Evolutionary conservation across 2,329 filamentous ascomycete genomes (phyloP).

Genomic region (Capronia coronata): DNA sequence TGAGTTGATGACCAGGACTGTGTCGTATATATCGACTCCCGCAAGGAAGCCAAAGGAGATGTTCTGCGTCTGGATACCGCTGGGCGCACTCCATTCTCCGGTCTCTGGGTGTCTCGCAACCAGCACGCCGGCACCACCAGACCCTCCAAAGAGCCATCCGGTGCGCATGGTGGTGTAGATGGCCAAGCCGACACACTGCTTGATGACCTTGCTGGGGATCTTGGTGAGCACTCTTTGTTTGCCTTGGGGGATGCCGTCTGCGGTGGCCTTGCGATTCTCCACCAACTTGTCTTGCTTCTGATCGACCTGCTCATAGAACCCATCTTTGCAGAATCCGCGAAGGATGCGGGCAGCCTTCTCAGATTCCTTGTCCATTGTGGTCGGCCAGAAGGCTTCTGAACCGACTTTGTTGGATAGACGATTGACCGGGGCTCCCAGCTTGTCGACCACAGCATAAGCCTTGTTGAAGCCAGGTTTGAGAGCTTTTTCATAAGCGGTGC

Average conservation of each 20-base stretch:
- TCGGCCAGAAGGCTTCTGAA: conserved; percentile 77
- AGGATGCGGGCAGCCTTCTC: conserved; percentile 87
- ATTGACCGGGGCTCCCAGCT: conserved; percentile 70
- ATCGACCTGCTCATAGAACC: conserved; percentile 58
- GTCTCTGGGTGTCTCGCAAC: conserved; percentile 72
- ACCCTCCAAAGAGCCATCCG: conserved; percentile 84
- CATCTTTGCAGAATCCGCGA: conserved; percentile 81
- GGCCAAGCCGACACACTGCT: conserved; percentile 81
- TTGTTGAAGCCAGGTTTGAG: conserved; percentile 67
- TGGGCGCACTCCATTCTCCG: conserved; percentile 85
- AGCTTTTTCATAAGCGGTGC: conserved; percentile 38
- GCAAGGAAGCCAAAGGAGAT: conserved; percentile 81
- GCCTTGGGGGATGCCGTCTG: conserved; percentile 43
- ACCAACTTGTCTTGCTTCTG: conserved; percentile 47
- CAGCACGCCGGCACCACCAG: conserved; percentile 80
- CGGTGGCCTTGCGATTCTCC: conserved; percentile 30
- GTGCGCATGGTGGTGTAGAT: conserved; percentile 96
- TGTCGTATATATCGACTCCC: conserved; percentile 93
- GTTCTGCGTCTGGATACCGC: conserved; percentile 84
- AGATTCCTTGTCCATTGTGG: conserved; percentile 77
- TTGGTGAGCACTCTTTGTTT: conserved; percentile 66
- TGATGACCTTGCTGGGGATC: conserved; percentile 78
- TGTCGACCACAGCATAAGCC: conserved; percentile 60
- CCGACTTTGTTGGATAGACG: conserved; percentile 74
- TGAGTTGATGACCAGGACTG: conserved; percentile 86